These are phyloP conservation scores for Arthrobotrys sphaeroides DNA, from an alignment of 2,329 filamentous ascomycete genomes.

Conservation along the genomic window DNA sequence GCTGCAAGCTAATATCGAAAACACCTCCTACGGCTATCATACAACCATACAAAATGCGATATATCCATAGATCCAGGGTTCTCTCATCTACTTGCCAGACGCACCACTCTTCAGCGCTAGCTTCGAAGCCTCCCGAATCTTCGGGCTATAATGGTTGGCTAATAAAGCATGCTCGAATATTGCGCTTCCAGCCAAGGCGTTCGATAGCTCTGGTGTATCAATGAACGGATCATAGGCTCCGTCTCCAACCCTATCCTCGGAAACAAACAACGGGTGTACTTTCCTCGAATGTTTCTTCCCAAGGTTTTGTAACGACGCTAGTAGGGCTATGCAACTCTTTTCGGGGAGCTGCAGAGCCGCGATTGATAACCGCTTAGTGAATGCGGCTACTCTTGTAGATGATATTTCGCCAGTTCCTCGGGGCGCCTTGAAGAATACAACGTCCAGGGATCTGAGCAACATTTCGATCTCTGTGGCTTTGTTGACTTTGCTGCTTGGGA, in stretches of 20 bases:
- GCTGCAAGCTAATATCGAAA: neutral
- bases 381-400: slow-evolving; percentile 82
- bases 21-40: neutral
- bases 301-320: slow-evolving; percentile 80
- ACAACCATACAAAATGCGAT: neutral
- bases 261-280: slow-evolving; percentile 86
- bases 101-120: slow-evolving; percentile 32
- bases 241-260: slow-evolving; percentile 92
- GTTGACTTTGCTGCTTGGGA: slow-evolving; percentile 78
- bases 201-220: slow-evolving; percentile 43
- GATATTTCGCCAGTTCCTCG: slow-evolving; percentile 54
- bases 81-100: neutral
- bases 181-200: slow-evolving; percentile 43
- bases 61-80: neutral
- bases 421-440: slow-evolving; percentile 71
- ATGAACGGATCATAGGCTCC: slow-evolving; percentile 64
- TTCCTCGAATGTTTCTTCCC: slow-evolving; percentile 83
- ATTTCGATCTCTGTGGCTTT: slow-evolving; percentile 94
- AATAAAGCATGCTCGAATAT: slow-evolving; percentile 65
- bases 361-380: slow-evolving; percentile 88
- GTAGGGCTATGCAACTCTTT: slow-evolving; percentile 82
- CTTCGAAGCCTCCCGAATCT: slow-evolving; percentile 65
- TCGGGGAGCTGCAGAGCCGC: slow-evolving; percentile 86
- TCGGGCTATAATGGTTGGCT: slow-evolving; percentile 83
- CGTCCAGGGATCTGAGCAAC: slow-evolving; percentile 83